phyloP scores from a whole-genome alignment of 768 basidiomycete species.

The Naganishia kalamii region DNA sequence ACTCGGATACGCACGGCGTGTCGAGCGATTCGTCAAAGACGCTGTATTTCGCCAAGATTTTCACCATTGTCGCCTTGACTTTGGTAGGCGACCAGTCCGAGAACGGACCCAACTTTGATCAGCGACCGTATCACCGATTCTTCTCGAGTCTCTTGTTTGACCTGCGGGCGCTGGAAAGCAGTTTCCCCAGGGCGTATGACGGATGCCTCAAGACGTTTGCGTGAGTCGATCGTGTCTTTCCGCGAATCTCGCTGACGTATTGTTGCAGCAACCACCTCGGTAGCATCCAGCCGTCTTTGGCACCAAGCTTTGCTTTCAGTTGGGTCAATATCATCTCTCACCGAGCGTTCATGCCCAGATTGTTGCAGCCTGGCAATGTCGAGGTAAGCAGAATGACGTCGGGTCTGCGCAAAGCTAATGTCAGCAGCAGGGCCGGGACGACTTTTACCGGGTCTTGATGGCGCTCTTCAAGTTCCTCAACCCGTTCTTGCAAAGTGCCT shows the following conservation, averaged over 20 bases:
- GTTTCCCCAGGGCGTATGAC: constrained; percentile 81
- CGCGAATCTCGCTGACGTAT: neutral
- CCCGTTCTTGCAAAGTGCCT: constrained; percentile 72
- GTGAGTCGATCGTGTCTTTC: constrained; percentile 49
- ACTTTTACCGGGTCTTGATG: constrained; percentile 88
- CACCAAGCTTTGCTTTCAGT: constrained; percentile 96
- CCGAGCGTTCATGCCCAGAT: constrained; percentile 92
- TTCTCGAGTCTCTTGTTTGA: constrained; percentile 95
- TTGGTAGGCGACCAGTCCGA: constrained; percentile 93
- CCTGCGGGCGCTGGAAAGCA: constrained; percentile 73
- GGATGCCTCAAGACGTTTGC: constrained; percentile 69
- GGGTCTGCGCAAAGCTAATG: constrained; percentile 20
- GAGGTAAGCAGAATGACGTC: constrained; percentile 54
- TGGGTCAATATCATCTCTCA: constrained; percentile 97
- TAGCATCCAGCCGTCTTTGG: constrained; percentile 89
- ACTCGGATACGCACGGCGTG: constrained; percentile 81
- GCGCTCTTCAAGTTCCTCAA: constrained; percentile 91
- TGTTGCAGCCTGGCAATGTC: constrained; percentile 69
- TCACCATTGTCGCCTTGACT: constrained; percentile 94
- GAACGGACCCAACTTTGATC: constrained; percentile 81
- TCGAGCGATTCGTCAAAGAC: constrained; percentile 93
- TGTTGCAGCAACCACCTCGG: constrained; percentile 80
- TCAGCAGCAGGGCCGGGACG: constrained; percentile 69
- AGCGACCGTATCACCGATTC: constrained; percentile 97
- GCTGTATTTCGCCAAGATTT: constrained; percentile 90